A percentile compares a stretch with the other conserved stretches of the same genome.
These are phyloP conservation scores for Begonia peltatifolia DNA, from an alignment of 306 rosid genomes.

Conservation along the genomic window DNA sequence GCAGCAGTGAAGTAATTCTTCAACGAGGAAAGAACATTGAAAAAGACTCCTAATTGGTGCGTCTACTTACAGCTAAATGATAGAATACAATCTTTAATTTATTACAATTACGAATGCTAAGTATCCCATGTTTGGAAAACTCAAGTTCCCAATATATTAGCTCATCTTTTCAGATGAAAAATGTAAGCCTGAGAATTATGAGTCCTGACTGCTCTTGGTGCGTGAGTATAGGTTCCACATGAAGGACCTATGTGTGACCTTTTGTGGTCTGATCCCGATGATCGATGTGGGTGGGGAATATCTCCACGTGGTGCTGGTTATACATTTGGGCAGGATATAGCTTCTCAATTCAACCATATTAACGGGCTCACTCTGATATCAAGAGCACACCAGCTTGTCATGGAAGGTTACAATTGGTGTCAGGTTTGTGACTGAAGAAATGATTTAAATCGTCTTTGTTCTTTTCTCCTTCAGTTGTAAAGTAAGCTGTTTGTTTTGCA, in stretches of 20 bases:
- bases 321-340: slow-evolving; percentile 40
- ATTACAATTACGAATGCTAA: too few species aligned
- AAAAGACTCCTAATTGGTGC: background rate
- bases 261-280: slow-evolving; percentile 40
- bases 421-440: slow-evolving; percentile 23
- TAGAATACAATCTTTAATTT: too few species aligned
- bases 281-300: slow-evolving; percentile 44
- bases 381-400: slow-evolving; percentile 47
- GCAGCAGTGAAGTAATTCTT: background rate
- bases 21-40: background rate
- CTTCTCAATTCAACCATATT: slow-evolving; percentile 37
- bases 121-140: too few species aligned
- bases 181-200: background rate
- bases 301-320: slow-evolving; percentile 49
- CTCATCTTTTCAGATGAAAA: too few species aligned
- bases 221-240: slow-evolving; percentile 32
- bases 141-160: too few species aligned
- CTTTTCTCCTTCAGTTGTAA: background rate
- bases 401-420: slow-evolving; percentile 53
- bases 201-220: background rate
- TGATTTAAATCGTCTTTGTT: background rate
- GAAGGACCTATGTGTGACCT: slow-evolving; percentile 52
- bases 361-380: slow-evolving; percentile 42
- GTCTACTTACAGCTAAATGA: too few species aligned
- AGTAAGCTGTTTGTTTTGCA: slow-evolving; percentile 3